These are phyloP conservation scores for Podaxis sp. DNA, from an alignment of 768 basidiomycete genomes.

Conservation along the genomic window DNA sequence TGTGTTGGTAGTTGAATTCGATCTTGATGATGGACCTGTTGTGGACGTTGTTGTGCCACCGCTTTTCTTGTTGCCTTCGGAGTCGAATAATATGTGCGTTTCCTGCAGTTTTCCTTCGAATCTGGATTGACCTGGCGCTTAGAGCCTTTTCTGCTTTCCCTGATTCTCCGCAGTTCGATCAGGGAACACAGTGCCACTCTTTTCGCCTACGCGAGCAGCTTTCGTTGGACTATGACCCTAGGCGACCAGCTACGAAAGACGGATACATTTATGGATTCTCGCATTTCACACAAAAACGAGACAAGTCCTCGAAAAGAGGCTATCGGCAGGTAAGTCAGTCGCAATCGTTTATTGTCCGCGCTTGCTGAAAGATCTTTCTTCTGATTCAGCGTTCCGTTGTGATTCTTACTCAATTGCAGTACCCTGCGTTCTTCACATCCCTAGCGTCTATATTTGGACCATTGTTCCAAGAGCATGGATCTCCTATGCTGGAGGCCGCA, in stretches of 20 bases:
- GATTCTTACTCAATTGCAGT: constrained; percentile 75
- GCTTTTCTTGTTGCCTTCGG: constrained; percentile 57
- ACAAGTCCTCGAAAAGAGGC: constrained; percentile 67
- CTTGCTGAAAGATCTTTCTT: not conserved
- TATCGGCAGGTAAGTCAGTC: constrained; percentile 63
- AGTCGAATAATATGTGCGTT: constrained; percentile 84
- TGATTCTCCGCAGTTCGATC: constrained; percentile 81
- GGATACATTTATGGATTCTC: constrained; percentile 79
- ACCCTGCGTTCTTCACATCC: constrained; percentile 79
- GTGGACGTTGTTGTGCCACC: constrained; percentile 70
- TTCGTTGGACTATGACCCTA: constrained; percentile 17
- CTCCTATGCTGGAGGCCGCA: constrained; percentile 80
- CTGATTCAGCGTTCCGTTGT: constrained; percentile 68
- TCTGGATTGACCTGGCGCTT: not conserved
- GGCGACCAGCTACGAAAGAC: constrained; percentile 44
- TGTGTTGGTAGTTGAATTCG: constrained; percentile 68
- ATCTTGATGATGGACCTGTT: constrained; percentile 83
- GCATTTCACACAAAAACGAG: constrained; percentile 70
- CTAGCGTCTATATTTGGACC: constrained; percentile 70
- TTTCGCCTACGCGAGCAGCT: constrained; percentile 71
- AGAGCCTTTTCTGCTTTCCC: constrained; percentile 94
- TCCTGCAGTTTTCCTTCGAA: not conserved
- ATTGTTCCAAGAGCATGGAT: constrained; percentile 67
- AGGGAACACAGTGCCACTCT: constrained; percentile 81
- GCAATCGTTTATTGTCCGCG: not conserved